phyloP scores from a whole-genome alignment of 1,139 yeast species.

The Candida dubliniensis region DNA sequence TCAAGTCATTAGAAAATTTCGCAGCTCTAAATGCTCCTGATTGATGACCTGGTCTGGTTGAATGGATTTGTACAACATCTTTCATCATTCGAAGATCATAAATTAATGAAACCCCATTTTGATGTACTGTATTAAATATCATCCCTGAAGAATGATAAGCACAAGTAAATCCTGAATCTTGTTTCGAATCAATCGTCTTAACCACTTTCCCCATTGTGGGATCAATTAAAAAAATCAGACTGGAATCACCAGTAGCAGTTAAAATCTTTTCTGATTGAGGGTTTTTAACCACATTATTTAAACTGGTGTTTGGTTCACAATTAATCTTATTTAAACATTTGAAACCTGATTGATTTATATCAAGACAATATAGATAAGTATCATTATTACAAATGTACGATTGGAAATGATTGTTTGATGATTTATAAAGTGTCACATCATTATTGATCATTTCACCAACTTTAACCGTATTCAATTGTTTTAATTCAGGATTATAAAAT shows the following conservation, averaged over 20 bases:
- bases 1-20: constrained; percentile 67
- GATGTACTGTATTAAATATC: constrained; percentile 77
- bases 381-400: constrained; percentile 84
- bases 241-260: constrained; percentile 45
- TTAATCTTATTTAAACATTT: constrained; percentile 28
- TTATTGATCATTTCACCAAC: constrained; percentile 84
- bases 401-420: constrained; percentile 40
- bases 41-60: constrained; percentile 61
- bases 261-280: constrained; percentile 31
- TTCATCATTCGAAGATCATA: constrained; percentile 66
- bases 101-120: constrained; percentile 76
- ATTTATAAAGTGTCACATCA: constrained; percentile 61
- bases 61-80: constrained; percentile 54
- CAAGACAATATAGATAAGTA: constrained; percentile 63
- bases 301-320: constrained; percentile 42
- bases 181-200: constrained; percentile 49
- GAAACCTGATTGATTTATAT: constrained; percentile 51
- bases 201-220: constrained; percentile 25
- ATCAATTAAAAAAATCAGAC: constrained; percentile 39
- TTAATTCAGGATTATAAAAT: constrained; percentile 50
- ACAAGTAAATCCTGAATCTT: constrained; percentile 67
- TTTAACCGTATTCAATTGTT: constrained; percentile 49
- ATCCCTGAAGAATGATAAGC: constrained; percentile 5
- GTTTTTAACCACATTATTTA: constrained; percentile 39
- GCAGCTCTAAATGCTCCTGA: constrained; percentile 65